Conservation (phyloP, 139 green algal genomes). For the Tetraselmis chui region DNA sequence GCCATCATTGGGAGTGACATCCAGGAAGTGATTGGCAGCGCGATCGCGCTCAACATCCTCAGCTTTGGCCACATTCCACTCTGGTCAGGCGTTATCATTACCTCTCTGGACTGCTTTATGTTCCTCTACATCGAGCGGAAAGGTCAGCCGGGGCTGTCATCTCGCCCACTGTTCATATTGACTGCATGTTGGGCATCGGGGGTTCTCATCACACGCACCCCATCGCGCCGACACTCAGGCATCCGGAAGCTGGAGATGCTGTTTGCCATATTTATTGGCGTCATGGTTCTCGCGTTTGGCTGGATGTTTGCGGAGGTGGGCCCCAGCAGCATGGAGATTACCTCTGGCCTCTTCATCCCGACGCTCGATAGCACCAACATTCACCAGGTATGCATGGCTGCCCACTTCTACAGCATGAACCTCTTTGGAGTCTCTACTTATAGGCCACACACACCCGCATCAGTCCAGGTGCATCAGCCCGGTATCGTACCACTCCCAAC, state of each 20-base stretch:
- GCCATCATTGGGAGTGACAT: slow-evolving; percentile 80
- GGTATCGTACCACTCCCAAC: background rate
- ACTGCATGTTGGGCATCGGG: too few relatives aligned
- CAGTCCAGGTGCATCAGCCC: too few relatives aligned
- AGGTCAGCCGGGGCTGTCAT: too few relatives aligned
- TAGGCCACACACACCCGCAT: too few relatives aligned
- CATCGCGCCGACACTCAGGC: too few relatives aligned
- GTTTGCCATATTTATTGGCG: slow-evolving; percentile 52
- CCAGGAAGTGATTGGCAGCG: slow-evolving; percentile 72
- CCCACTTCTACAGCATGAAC: too few relatives aligned
- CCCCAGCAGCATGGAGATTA: slow-evolving; percentile 13
- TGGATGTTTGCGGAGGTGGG: slow-evolving; percentile 33
- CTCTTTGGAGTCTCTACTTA: too few relatives aligned
- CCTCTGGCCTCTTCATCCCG: background rate
- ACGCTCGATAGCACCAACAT: too few relatives aligned
- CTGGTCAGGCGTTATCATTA: slow-evolving; percentile 45
- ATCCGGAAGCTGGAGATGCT: slow-evolving; percentile 68
- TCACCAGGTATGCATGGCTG: too few relatives aligned
- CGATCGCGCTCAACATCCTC: slow-evolving; percentile 75
- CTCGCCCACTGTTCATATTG: too few relatives aligned
- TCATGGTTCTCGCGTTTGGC: slow-evolving; percentile 62
- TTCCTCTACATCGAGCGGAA: slow-evolving; percentile 54
- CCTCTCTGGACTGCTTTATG: slow-evolving; percentile 38
- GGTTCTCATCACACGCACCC: too few relatives aligned
- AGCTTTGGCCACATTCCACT: slow-evolving; percentile 44